phyloP scores from a whole-genome alignment of 2,329 filamentous ascomycete genomes.

The Alternaria burnsii region DNA sequence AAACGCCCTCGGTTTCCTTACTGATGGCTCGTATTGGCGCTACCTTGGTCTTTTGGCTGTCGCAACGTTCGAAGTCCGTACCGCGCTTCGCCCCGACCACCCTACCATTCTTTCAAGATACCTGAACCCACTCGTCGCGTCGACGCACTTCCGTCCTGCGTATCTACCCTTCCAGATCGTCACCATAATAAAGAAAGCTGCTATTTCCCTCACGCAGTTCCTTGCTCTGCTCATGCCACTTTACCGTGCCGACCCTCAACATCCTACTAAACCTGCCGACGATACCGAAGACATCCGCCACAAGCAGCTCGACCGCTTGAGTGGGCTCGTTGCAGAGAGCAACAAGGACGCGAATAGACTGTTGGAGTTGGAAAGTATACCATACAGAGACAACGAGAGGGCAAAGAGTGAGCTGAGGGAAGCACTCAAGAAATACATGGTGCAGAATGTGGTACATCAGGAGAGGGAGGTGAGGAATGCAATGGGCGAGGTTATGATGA shows the following conservation, averaged over 20 bases:
- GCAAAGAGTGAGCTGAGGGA: conserved; percentile 68
- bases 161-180: conserved; percentile 89
- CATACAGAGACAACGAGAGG: conserved; percentile 77
- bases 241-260: conserved; percentile 42
- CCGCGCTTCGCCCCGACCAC: conserved; percentile 62
- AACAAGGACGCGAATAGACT: conserved; percentile 76
- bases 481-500: conserved; percentile 72
- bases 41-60: conserved; percentile 63
- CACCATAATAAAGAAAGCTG: conserved; percentile 75
- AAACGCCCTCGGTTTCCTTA: conserved; percentile 47
- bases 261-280: conserved; percentile 27
- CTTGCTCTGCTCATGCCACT: conserved; percentile 47
- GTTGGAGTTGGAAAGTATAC: conserved; percentile 80
- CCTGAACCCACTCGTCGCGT: conserved; percentile 58
- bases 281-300: conserved; percentile 51
- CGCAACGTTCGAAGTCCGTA: conserved; percentile 65
- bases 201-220: conserved; percentile 68
- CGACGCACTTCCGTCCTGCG: conserved; percentile 60
- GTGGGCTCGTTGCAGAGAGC: conserved; percentile 65
- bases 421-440: conserved; percentile 84
- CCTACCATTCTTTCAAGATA: conserved; percentile 56
- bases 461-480: conserved; percentile 83
- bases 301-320: conserved; percentile 73
- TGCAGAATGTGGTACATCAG: conserved; percentile 80
- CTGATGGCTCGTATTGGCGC: conserved; percentile 54